Conservation (phyloP, 257 asterid species). For the Fraxinus excelsior region DNA sequence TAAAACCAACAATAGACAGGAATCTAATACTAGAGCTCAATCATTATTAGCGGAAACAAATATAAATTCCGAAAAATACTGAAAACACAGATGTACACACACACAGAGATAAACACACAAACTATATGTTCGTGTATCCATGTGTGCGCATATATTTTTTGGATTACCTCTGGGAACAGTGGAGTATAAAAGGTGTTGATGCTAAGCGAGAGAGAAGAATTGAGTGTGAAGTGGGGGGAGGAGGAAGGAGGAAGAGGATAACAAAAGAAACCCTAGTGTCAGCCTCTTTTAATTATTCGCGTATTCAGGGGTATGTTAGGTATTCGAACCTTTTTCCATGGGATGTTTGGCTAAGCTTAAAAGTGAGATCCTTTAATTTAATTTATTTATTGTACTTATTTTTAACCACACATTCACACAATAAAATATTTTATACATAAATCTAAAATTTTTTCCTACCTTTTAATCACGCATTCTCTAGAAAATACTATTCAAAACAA, state of each 20-base stretch:
- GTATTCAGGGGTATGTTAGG: neutral
- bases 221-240: neutral
- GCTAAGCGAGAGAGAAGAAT: constrained; percentile 1
- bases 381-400: no score
- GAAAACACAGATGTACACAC: neutral
- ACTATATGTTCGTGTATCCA: neutral
- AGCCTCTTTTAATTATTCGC: neutral
- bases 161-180: neutral
- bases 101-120: neutral
- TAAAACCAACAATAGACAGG: neutral
- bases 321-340: neutral
- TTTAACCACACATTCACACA: no score
- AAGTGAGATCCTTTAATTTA: no score
- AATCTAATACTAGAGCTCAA: neutral
- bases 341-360: neutral
- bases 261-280: constrained; percentile 22
- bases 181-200: neutral
- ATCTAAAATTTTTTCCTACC: no score
- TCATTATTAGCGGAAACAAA: neutral
- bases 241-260: constrained; percentile 16
- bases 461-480: no score
- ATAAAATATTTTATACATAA: no score
- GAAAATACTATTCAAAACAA: no score
- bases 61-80: neutral
- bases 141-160: no score